phyloP scores from a whole-genome alignment of 208 protist genomes.

The Sergeia podlipaevii region DNA sequence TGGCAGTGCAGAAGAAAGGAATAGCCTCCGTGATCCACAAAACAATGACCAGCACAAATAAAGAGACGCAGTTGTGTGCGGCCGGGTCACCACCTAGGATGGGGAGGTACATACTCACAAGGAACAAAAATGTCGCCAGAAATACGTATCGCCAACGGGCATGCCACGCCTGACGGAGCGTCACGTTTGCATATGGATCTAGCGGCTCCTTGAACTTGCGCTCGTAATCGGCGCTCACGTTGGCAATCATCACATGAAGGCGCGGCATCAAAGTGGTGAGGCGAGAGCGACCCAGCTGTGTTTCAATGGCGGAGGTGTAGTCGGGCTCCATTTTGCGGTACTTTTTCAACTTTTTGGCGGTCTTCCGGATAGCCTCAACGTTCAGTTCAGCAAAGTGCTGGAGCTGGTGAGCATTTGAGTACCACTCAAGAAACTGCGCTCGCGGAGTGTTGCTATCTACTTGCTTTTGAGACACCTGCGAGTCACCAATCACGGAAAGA shows the following conservation, averaged over 20 bases:
- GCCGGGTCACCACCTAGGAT: slow-evolving; percentile 53
- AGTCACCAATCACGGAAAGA: slow-evolving; percentile 79
- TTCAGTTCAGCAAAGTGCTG: slow-evolving; percentile 91
- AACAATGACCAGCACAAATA: slow-evolving; percentile 81
- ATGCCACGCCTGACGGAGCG: slow-evolving; percentile 65
- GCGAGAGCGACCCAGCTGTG: slow-evolving; percentile 61
- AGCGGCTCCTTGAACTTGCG: slow-evolving; percentile 83
- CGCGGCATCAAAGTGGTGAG: slow-evolving; percentile 71
- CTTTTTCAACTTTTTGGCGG: slow-evolving; percentile 88
- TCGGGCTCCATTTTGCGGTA: slow-evolving; percentile 68
- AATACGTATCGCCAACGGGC: slow-evolving; percentile 79
- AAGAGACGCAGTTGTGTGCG: slow-evolving; percentile 88
- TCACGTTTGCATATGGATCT: slow-evolving; percentile 74
- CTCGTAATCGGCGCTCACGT: slow-evolving; percentile 74
- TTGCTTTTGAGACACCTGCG: slow-evolving; percentile 38
- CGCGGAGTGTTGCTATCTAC: slow-evolving; percentile 60
- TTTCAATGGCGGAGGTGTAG: slow-evolving; percentile 70
- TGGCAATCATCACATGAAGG: slow-evolving; percentile 57
- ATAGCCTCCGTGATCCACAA: slow-evolving; percentile 93
- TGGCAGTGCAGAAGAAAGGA: slow-evolving; percentile 89
- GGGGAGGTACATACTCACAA: slow-evolving; percentile 53
- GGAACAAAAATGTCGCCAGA: slow-evolving; percentile 63
- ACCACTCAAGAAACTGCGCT: slow-evolving; percentile 81
- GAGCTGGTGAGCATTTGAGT: slow-evolving; percentile 85
- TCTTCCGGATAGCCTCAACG: slow-evolving; percentile 82